phyloP scores from a whole-genome alignment of 2,329 filamentous ascomycete genomes.

The Penicillium hesseltinei region DNA sequence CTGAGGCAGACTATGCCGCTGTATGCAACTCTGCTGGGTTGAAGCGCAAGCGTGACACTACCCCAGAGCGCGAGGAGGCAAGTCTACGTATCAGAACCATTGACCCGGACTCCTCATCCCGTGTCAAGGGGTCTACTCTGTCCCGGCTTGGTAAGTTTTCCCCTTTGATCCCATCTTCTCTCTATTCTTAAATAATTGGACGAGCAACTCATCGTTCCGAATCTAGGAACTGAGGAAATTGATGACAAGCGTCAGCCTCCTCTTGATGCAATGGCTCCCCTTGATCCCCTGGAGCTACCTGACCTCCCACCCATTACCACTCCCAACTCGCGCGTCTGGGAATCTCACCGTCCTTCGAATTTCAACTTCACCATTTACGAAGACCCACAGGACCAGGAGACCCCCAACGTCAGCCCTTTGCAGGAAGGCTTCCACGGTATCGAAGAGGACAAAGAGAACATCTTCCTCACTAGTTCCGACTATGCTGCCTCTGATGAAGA shows the following conservation, averaged over 20 bases:
- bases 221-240: neutral
- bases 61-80: neutral
- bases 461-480: neutral
- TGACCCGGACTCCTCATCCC: neutral
- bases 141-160: neutral
- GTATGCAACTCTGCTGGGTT: neutral
- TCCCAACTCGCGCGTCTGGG: neutral
- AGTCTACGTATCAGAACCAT: no score
- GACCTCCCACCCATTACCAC: no score
- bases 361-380: neutral
- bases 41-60: neutral
- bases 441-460: neutral
- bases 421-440: neutral
- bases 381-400: neutral
- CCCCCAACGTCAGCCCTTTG: neutral
- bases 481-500: neutral
- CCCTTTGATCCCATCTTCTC: neutral
- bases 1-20: neutral
- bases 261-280: neutral
- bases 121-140: neutral
- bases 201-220: neutral
- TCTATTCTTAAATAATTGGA: neutral
- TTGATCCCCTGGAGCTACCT: neutral
- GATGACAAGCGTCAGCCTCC: neutral
- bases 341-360: neutral